Conservation (phyloP, 768 basidiomycete genomes). For the Chalciporus pseudorubinellus region DNA sequence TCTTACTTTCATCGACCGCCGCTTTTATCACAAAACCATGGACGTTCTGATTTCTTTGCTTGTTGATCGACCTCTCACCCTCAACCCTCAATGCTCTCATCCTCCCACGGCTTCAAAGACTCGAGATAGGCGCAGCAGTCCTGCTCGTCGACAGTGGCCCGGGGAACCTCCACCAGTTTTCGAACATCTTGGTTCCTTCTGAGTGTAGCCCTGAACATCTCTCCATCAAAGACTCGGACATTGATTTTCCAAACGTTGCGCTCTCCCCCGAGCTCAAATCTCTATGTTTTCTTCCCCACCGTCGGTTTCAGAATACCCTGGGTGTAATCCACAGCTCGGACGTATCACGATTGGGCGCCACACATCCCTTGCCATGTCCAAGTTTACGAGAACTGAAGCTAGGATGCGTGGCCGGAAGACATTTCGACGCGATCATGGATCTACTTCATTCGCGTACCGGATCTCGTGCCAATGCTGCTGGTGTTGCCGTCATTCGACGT, state of each 20-base stretch:
- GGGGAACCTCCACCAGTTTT: slow-evolving; percentile 14
- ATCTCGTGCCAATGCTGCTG: neutral
- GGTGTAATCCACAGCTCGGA: slow-evolving; percentile 9
- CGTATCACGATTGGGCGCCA: neutral
- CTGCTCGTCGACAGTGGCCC: neutral
- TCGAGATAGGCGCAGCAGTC: slow-evolving; percentile 18
- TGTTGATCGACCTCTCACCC: slow-evolving; percentile 4
- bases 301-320: slow-evolving; percentile 13
- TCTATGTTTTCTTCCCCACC: slow-evolving; percentile 15
- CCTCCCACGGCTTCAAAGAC: slow-evolving; percentile 17
- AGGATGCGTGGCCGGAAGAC: slow-evolving; percentile 12
- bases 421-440: slow-evolving; percentile 6
- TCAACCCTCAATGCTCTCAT: slow-evolving; percentile 7
- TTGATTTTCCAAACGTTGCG: no score
- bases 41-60: slow-evolving; percentile 8
- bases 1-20: slow-evolving; percentile 19
- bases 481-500: slow-evolving; percentile 5
- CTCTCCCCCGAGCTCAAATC: slow-evolving; percentile 10
- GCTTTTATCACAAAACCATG: slow-evolving; percentile 3
- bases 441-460: slow-evolving; percentile 11
- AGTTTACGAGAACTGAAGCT: slow-evolving; percentile 18
- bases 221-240: slow-evolving; percentile 14
- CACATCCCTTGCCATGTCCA: neutral
- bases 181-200: slow-evolving; percentile 18
- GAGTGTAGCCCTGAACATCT: slow-evolving; percentile 12